Conservation (phyloP, 352 stramenopile genomes). For the Hyphochytrium catenoides region DNA sequence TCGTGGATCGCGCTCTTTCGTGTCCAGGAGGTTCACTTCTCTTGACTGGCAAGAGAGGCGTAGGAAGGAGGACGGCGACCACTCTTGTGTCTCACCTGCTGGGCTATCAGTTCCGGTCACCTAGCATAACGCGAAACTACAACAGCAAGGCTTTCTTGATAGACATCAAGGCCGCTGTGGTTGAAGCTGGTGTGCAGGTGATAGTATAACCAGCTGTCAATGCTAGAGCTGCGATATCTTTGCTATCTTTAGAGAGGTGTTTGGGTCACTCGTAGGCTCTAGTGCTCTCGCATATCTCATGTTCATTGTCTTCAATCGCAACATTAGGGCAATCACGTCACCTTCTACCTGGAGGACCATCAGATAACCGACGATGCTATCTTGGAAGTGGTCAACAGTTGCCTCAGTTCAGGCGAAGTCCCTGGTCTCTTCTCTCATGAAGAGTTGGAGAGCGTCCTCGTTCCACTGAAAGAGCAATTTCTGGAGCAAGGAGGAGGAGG, state of each 20-base stretch:
- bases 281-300: no score
- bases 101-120: slow-evolving; percentile 57
- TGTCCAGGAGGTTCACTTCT: slow-evolving; percentile 61
- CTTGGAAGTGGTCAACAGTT: slow-evolving; percentile 70
- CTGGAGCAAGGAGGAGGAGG: slow-evolving; percentile 35
- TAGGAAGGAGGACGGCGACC: slow-evolving; percentile 52
- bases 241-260: no score
- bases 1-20: slow-evolving; percentile 65
- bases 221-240: no score
- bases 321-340: slow-evolving; percentile 40
- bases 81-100: slow-evolving; percentile 67
- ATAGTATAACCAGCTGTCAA: no score
- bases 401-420: slow-evolving; percentile 71
- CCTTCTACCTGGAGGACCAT: slow-evolving; percentile 79
- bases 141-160: slow-evolving; percentile 35
- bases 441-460: slow-evolving; percentile 72
- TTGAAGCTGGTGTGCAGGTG: slow-evolving; percentile 46
- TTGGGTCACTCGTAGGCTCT: no score
- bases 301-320: slow-evolving; percentile 6
- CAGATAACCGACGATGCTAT: slow-evolving; percentile 68
- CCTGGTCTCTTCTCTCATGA: slow-evolving; percentile 76
- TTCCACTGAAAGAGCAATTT: slow-evolving; percentile 65
- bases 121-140: slow-evolving; percentile 43
- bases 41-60: slow-evolving; percentile 58
- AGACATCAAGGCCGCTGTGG: slow-evolving; percentile 70